Evolutionary conservation across 1,284 basidiomycete species (phyloP).

Genomic region (Puccinia novopanici): DNA sequence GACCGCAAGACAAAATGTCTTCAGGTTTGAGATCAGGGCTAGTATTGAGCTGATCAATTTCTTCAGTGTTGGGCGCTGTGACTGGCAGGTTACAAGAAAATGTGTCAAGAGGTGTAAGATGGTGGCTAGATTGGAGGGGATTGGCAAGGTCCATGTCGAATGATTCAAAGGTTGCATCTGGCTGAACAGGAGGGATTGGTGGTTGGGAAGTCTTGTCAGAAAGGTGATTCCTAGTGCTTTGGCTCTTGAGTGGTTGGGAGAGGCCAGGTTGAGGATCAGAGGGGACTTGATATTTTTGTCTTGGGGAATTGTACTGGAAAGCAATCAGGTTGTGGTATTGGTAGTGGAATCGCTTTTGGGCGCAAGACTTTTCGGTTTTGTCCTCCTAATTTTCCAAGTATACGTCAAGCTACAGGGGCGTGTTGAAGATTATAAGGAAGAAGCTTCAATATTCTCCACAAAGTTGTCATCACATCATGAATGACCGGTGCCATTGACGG

Average conservation of each 20-base stretch:
- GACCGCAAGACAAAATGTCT: constrained; percentile 5
- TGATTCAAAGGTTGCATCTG: too few species aligned
- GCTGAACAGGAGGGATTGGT: too few species aligned
- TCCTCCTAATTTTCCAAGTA: constrained; percentile 94
- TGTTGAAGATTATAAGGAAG: constrained; percentile 86
- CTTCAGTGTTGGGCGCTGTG: background rate
- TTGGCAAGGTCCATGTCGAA: too few species aligned
- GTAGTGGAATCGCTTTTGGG: constrained; percentile 69
- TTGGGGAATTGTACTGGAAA: background rate
- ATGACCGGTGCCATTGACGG: constrained; percentile 91
- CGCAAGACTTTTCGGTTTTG: constrained; percentile 84
- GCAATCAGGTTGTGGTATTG: background rate
- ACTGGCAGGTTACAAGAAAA: background rate
- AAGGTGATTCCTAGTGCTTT: too few species aligned
- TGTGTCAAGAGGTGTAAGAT: background rate
- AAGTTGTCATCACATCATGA: constrained; percentile 89
- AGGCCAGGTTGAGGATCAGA: background rate
- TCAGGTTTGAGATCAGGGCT: background rate
- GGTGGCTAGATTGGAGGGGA: background rate
- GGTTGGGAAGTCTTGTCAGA: too few species aligned
- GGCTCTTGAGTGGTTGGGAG: background rate
- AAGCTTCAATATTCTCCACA: constrained; percentile 87
- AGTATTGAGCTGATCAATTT: constrained; percentile 1
- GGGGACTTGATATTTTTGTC: background rate
- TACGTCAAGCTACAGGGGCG: constrained; percentile 92